Percentiles rank a stretch among this genome's conserved stretches.
Evolutionary conservation across 2,329 filamentous ascomycete species (phyloP).

Genomic region (Arthroderma uncinatum): DNA sequence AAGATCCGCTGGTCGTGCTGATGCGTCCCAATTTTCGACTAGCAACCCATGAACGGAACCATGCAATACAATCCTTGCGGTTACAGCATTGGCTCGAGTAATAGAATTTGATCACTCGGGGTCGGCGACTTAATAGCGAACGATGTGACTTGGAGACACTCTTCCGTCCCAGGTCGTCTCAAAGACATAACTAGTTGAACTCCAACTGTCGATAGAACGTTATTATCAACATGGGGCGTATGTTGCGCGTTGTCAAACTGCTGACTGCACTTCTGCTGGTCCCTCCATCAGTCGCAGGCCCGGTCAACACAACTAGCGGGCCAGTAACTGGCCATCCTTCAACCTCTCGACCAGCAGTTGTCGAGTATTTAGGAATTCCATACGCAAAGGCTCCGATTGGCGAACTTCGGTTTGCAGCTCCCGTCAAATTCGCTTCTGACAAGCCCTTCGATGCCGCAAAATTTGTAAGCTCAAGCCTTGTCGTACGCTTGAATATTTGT

Average conservation of each 20-base stretch:
- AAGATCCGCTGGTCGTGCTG: not conserved
- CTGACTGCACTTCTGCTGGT: not conserved
- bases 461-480: not conserved
- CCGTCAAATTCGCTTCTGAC: not conserved
- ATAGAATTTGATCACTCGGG: not conserved
- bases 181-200: not conserved
- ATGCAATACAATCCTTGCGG: not conserved
- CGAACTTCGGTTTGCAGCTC: conserved; percentile 11
- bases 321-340: conserved; percentile 12
- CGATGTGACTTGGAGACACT: not conserved
- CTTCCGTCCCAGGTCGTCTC: not conserved
- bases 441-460: conserved; percentile 1
- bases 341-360: conserved; percentile 9
- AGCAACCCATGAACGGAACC: not conserved
- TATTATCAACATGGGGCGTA: not conserved
- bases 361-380: conserved; percentile 14
- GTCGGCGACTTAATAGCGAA: not conserved
- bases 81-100: not conserved
- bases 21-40: not conserved
- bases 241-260: not conserved
- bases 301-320: conserved; percentile 13
- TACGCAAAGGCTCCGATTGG: conserved; percentile 12
- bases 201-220: not conserved
- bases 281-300: not conserved
- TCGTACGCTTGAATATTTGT: conserved; percentile 1